A percentile compares a stretch with the other conserved stretches of the same genome.
Conservation (phyloP, 345 rosid species). For the Syzygium oleosum region DNA sequence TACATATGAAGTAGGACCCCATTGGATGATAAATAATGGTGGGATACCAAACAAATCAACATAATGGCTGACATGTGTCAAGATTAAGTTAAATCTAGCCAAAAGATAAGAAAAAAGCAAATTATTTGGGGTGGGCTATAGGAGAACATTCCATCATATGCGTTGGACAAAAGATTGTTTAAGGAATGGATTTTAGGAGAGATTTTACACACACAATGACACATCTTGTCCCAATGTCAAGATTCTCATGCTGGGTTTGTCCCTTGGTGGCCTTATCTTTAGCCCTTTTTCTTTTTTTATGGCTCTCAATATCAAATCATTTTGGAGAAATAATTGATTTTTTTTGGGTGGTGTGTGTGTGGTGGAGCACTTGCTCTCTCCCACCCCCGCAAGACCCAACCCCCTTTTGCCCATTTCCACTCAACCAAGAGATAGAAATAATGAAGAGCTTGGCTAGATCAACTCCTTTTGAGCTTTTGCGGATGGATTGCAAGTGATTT, state of each 20-base stretch:
- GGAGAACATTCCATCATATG: background rate
- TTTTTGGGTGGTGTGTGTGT: background rate
- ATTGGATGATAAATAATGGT: background rate
- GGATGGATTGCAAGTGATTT: background rate
- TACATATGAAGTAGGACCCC: background rate
- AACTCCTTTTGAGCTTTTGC: background rate
- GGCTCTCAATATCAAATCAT: constrained; percentile 1
- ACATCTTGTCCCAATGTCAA: constrained; percentile 2
- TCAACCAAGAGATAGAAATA: background rate
- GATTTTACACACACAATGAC: background rate
- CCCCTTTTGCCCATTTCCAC: constrained; percentile 3
- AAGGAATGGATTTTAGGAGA: background rate
- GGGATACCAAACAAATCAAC: background rate
- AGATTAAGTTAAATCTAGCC: background rate
- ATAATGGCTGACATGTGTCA: background rate
- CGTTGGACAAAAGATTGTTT: background rate
- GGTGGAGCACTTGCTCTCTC: constrained; percentile 11
- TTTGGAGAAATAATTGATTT: background rate
- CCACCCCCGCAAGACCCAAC: background rate
- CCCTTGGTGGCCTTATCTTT: background rate
- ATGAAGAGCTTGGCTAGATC: background rate
- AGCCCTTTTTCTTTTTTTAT: background rate
- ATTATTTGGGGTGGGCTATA: background rate
- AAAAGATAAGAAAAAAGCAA: background rate
- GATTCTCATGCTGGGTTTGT: constrained; percentile 13